phyloP scores from a whole-genome alignment of 1,284 basidiomycete species.

The Tylopilus sp. region DNA sequence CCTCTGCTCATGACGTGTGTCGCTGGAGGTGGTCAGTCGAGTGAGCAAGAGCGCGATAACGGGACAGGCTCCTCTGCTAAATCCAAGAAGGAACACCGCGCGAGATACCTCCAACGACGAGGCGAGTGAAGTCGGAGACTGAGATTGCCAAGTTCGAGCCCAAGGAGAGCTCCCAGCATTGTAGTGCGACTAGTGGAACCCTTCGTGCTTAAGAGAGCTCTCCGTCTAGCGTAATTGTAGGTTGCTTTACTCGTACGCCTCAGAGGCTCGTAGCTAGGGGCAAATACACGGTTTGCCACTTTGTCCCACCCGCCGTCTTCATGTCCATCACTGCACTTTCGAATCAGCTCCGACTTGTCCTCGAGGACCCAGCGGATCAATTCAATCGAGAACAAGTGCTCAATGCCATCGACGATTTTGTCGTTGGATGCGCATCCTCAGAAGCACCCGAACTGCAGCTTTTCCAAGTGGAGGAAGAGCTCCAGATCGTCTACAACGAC shows the following conservation, averaged over 20 bases:
- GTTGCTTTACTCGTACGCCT: neutral
- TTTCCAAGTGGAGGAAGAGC: constrained; percentile 57
- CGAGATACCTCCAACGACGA: too few relatives aligned
- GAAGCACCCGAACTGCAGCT: constrained; percentile 44
- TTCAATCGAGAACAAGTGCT: constrained; percentile 45
- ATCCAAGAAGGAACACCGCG: constrained; percentile 35
- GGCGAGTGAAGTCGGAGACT: too few relatives aligned
- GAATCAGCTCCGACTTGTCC: constrained; percentile 51
- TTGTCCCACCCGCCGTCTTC: too few relatives aligned
- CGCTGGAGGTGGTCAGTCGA: constrained; percentile 38
- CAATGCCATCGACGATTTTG: constrained; percentile 49
- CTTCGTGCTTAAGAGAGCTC: neutral
- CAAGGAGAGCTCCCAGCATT: constrained; percentile 4
- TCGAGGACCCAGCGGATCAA: constrained; percentile 45
- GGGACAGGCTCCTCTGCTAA: constrained; percentile 36
- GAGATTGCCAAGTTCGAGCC: constrained; percentile 20
- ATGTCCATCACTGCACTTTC: constrained; percentile 43
- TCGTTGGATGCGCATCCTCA: constrained; percentile 44
- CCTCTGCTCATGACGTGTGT: constrained; percentile 47
- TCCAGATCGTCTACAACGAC: constrained; percentile 60
- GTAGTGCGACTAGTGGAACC: neutral
- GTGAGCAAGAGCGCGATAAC: constrained; percentile 36
- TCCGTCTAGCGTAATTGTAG: neutral
- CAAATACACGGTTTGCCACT: neutral
- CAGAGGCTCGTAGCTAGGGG: neutral